Base-by-base conservation (phyloP, 495 filamentous ascomycete genomes). In the Lophium mytilinum region DNA sequence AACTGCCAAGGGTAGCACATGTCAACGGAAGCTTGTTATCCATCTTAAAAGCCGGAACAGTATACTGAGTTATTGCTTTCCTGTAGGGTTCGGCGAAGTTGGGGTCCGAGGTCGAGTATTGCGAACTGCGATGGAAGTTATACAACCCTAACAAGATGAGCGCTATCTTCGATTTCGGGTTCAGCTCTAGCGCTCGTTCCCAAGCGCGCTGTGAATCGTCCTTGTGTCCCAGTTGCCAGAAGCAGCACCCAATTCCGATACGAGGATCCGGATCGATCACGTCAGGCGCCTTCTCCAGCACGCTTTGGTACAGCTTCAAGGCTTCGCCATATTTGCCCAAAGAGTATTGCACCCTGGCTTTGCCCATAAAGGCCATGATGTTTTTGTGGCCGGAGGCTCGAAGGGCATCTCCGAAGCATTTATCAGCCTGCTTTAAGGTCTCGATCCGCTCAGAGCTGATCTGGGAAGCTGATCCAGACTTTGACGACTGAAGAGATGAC, bases 241-340 rank as follows among this genome's bases (percentile, higher is more conserved):
- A 83, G 69, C 93, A 97, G 69, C 90, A 91, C 18, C 93, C 93
- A 61, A 98, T 85, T 45, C 93, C 93, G 59, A 98, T 90, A 51
- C 93, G 78, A 61, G 93, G 94, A 69, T 98, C 93, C 4, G 93
- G 93, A 64, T 98, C 94, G n/a, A 84, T 81, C 52, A 97, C 75
- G 55, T 89, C 84, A 10, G 93, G 93, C 76, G 88, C 86, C 70
- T 86, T 88, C 62, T 80, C 72, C 15, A 98, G 73, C 0, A 86
- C 91, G 50, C 87, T 86, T 69, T 98, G 93, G 66, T 97, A 98
- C 14, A 78, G 75, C 55, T 87, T 81, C 40, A 97, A 68, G 12
- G 94, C 84, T 40, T 96, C 90, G 5, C 83, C 76, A 65, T 86
- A 94, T 68, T 84, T 84, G 37, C 88, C 88, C 37, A 94, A 76